Evolutionary conservation across 164 flowering plant species (phyloP).

Genomic region (Sextonia rubra): DNA sequence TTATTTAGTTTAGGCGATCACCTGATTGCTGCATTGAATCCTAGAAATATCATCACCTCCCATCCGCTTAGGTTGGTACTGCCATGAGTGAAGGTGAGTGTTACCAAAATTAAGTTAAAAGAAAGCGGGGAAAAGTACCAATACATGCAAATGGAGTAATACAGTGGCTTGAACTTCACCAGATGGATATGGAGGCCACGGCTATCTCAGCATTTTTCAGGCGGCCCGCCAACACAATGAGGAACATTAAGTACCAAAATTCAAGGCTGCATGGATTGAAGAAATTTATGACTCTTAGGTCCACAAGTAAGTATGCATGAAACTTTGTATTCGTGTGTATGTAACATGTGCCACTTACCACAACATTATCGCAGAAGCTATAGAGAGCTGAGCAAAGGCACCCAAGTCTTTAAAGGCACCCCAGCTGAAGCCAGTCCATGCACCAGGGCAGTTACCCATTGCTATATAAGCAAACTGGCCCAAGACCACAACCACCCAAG

Average conservation of each 20-base stretch:
- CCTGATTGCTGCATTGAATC: constrained; percentile 13
- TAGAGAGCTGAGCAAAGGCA: constrained; percentile 45
- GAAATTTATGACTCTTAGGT: no score
- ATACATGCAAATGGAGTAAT: neutral
- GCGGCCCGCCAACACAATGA: constrained; percentile 11
- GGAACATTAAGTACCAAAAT: constrained; percentile 7
- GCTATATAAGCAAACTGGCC: constrained; percentile 33
- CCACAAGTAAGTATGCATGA: no score
- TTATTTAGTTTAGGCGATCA: neutral
- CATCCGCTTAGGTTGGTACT: constrained; percentile 5
- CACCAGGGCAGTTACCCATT: constrained; percentile 28
- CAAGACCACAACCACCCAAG: constrained; percentile 48
- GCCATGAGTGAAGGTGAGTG: neutral
- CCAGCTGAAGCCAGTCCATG: constrained; percentile 27
- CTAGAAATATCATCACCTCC: constrained; percentile 6
- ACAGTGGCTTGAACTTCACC: neutral
- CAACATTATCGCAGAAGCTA: constrained; percentile 60
- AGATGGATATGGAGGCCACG: constrained; percentile 12
- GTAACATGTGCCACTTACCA: constrained; percentile 28
- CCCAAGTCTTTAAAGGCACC: constrained; percentile 49
- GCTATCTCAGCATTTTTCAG: constrained; percentile 11
- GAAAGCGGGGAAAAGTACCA: neutral
- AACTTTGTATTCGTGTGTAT: no score
- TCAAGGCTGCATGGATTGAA: constrained; percentile 11
- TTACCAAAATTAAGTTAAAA: no score